Evolutionary conservation across 345 rosid genomes (phyloP).

Genomic region (Hibiscus syriacus): DNA sequence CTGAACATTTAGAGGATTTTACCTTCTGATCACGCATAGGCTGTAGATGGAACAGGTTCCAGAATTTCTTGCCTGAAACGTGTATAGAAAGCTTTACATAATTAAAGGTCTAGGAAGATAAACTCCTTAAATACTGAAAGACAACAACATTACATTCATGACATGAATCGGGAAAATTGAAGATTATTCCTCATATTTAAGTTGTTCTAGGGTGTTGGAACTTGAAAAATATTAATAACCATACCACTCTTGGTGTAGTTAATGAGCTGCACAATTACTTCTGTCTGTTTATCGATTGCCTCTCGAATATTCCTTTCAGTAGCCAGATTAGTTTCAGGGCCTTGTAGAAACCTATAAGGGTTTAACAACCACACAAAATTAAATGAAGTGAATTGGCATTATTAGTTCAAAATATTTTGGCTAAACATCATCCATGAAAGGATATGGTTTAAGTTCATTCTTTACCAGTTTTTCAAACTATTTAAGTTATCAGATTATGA

Average conservation of each 20-base stretch:
- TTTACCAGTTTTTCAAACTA: neutral
- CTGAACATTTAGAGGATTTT: too few relatives aligned
- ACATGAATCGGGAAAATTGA: neutral
- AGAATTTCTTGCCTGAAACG: constrained; percentile 77
- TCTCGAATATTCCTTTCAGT: too few relatives aligned
- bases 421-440: neutral
- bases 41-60: too few relatives aligned
- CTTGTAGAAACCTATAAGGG: too few relatives aligned
- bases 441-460: neutral
- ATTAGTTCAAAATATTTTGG: neutral
- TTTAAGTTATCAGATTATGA: too few relatives aligned
- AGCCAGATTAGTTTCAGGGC: too few relatives aligned
- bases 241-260: too few relatives aligned
- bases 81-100: neutral
- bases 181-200: neutral
- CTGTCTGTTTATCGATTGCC: constrained; percentile 88
- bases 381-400: too few relatives aligned
- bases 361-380: too few relatives aligned
- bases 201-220: constrained; percentile 69
- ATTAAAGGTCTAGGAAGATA: neutral
- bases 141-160: constrained; percentile 1
- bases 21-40: too few relatives aligned
- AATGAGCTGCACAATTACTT: constrained; percentile 90
- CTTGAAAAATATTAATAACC: too few relatives aligned
- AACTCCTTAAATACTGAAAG: neutral